phyloP scores from a whole-genome alignment of 345 rosid species.

The Capsella bursapastoris region DNA sequence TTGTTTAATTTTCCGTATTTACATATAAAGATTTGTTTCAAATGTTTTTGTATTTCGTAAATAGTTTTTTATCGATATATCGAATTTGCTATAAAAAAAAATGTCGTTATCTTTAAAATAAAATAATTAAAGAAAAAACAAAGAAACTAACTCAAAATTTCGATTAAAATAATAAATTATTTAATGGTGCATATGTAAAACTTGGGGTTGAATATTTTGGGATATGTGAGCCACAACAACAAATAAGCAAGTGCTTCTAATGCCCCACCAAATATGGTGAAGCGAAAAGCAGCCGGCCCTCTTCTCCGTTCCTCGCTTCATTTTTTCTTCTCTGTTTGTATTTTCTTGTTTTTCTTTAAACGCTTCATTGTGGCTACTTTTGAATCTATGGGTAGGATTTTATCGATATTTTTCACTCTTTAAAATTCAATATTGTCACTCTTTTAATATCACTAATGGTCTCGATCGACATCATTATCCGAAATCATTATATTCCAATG shows the following conservation, averaged over 20 bases:
- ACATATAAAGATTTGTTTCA: too few species aligned
- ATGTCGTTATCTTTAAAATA: too few species aligned
- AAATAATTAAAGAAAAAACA: too few species aligned
- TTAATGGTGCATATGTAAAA: constrained; percentile 23
- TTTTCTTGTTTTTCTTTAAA: not conserved
- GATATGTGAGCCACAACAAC: constrained; percentile 16
- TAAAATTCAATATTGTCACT: not conserved
- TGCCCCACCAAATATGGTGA: constrained; percentile 41
- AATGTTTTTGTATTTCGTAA: too few species aligned
- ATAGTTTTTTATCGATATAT: too few species aligned
- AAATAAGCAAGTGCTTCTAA: constrained; percentile 27
- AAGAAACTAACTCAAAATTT: not conserved
- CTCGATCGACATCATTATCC: constrained; percentile 17
- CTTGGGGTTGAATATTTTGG: constrained; percentile 21
- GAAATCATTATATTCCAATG: not conserved
- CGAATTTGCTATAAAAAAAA: too few species aligned
- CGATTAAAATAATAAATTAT: constrained; percentile 1
- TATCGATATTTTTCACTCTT: constrained; percentile 11
- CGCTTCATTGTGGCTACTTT: constrained; percentile 32
- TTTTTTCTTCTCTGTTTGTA: not conserved
- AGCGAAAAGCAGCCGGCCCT: constrained; percentile 33
- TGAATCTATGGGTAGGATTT: constrained; percentile 19
- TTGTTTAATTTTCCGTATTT: too few species aligned
- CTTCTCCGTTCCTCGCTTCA: constrained; percentile 36
- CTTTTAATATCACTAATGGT: not conserved